A percentile compares a stretch with the other conserved stretches of the same genome.
Conservation (phyloP, 2,329 filamentous ascomycete genomes). For the Cytospora piceicola region DNA sequence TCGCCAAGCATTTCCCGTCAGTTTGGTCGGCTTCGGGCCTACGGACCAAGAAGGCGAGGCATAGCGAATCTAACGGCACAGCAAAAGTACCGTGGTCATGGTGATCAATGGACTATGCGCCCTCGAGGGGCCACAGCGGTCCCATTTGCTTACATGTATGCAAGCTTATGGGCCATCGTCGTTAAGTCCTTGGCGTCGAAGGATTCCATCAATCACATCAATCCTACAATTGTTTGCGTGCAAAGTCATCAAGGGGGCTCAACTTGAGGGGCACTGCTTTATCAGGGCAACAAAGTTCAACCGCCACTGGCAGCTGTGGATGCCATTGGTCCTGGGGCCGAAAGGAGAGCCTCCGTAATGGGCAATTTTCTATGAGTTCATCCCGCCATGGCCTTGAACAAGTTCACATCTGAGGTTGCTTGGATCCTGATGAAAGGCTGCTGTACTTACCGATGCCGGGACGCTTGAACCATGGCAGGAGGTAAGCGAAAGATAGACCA, state of each 20-base stretch:
- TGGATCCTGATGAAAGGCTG: conserved; percentile 7
- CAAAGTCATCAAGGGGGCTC: neutral
- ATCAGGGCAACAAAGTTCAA: neutral
- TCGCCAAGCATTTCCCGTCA: neutral
- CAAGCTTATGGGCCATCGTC: conserved; percentile 7
- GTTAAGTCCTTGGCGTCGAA: conserved; percentile 19
- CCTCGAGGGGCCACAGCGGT: neutral
- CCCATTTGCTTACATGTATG: neutral
- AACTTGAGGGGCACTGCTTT: conserved; percentile 2
- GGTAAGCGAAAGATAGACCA: conserved; percentile 3
- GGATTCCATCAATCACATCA: conserved; percentile 5
- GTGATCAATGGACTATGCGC: neutral
- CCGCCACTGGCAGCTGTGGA: conserved; percentile 6
- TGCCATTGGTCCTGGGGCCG: conserved; percentile 1
- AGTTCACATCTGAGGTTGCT: conserved; percentile 6
- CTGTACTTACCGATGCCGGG: neutral
- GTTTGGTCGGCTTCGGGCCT: conserved; percentile 15
- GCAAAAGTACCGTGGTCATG: neutral
- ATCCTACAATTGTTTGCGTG: neutral
- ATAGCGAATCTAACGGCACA: neutral
- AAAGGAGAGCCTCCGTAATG: neutral
- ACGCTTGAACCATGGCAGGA: conserved; percentile 13
- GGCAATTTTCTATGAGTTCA: neutral
- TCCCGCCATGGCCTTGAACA: conserved; percentile 20
- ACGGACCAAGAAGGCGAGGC: conserved; percentile 1